phyloP scores from a whole-genome alignment of 805 yeast genomes.

The Starmerella apicola region DNA sequence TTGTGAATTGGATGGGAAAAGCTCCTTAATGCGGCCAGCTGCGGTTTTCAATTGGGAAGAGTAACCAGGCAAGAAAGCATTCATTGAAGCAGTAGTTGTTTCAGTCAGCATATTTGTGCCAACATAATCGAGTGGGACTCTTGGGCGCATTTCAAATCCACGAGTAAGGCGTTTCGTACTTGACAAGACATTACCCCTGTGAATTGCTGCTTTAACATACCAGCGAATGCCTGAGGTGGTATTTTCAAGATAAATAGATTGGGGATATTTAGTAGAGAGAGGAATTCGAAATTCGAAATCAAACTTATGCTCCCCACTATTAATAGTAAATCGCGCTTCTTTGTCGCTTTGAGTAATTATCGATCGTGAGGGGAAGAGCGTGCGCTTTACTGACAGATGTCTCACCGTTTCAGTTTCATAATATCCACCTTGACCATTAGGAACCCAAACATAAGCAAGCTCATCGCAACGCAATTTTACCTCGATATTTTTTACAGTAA shows the following conservation, averaged over 20 bases:
- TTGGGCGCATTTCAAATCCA: conserved; percentile 15
- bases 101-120: neutral
- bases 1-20: conserved; percentile 10
- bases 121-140: neutral
- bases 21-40: conserved; percentile 10
- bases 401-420: conserved; percentile 13
- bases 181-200: conserved; percentile 12
- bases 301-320: conserved; percentile 12
- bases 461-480: conserved; percentile 19
- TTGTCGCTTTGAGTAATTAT: conserved; percentile 1
- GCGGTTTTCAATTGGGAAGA: conserved; percentile 11
- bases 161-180: conserved; percentile 3
- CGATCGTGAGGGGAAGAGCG: conserved; percentile 10
- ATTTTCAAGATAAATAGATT: conserved; percentile 7
- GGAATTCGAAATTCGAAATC: conserved; percentile 17
- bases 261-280: conserved; percentile 10
- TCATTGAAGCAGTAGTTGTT: neutral
- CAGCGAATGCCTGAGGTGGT: conserved; percentile 14
- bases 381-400: conserved; percentile 4
- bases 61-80: conserved; percentile 12
- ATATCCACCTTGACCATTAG: conserved; percentile 18
- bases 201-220: conserved; percentile 17
- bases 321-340: conserved; percentile 12
- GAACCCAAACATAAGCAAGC: conserved; percentile 18
- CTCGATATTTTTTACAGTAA: conserved; percentile 12